phyloP scores from a whole-genome alignment of 2,329 filamentous ascomycete genomes.

The Sporothrix brunneoviolacea region DNA sequence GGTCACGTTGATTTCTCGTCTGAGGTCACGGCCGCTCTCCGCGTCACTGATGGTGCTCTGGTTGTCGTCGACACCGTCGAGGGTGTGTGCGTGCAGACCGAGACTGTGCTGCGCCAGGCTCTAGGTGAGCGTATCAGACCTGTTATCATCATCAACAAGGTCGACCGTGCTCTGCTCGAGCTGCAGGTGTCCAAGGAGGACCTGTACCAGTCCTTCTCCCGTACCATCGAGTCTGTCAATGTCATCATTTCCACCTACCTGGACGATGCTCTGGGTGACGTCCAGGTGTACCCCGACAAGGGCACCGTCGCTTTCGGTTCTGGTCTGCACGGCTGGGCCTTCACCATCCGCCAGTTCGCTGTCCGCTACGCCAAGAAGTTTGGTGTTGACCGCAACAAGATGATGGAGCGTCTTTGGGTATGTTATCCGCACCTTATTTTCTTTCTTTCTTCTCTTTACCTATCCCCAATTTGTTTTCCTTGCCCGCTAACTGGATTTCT shows the following conservation, averaged over 20 bases:
- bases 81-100: conserved; percentile 99
- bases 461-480: neutral
- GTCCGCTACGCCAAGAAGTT: conserved; percentile 98
- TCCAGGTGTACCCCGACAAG: conserved; percentile 96
- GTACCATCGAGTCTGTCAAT: conserved; percentile 99
- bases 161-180: conserved; percentile 98
- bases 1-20: conserved; percentile 99
- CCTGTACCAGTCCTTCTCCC: conserved; percentile 98
- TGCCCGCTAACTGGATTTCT: no score
- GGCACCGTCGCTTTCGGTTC: conserved; percentile 98
- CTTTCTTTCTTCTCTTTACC: conserved; percentile 11
- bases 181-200: conserved; percentile 98
- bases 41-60: conserved; percentile 99
- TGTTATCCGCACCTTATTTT: conserved; percentile 29
- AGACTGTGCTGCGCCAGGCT: conserved; percentile 98
- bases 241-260: conserved; percentile 99
- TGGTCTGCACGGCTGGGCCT: conserved; percentile 99
- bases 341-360: conserved; percentile 98
- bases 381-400: conserved; percentile 99
- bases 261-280: conserved; percentile 93
- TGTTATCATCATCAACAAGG: conserved; percentile 99
- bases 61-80: conserved; percentile 99
- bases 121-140: conserved; percentile 99
- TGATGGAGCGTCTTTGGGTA: conserved; percentile 99
- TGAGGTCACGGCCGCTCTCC: conserved; percentile 97